These are phyloP conservation scores for Glaciozyma antarctica DNA, from an alignment of 768 basidiomycete genomes.

Conservation along the genomic window DNA sequence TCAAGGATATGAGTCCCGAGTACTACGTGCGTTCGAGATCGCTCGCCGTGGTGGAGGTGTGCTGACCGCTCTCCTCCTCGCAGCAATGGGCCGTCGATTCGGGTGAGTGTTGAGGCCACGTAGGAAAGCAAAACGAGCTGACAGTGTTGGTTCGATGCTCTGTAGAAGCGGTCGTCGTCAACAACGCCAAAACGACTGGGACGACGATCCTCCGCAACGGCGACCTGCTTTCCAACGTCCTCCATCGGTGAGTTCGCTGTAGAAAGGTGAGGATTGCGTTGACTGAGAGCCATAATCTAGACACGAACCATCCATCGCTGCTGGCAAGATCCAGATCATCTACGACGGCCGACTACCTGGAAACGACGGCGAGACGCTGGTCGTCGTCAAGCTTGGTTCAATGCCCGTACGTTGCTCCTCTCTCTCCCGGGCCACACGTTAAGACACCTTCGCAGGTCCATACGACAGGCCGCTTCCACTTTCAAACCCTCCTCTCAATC, in stretches of 20 bases:
- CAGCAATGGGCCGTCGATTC: slow-evolving; percentile 32
- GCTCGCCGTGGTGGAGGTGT: neutral
- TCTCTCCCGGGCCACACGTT: too few species aligned
- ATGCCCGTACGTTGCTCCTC: slow-evolving; percentile 58
- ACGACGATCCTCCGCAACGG: slow-evolving; percentile 72
- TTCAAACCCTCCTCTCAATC: slow-evolving; percentile 79
- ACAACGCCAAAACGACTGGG: slow-evolving; percentile 70
- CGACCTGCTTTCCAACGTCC: slow-evolving; percentile 44
- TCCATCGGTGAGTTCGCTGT: slow-evolving; percentile 19
- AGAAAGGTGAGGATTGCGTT: neutral
- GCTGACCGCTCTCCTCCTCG: neutral
- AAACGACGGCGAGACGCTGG: slow-evolving; percentile 67
- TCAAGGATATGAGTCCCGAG: slow-evolving; percentile 24
- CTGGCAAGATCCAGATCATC: slow-evolving; percentile 67
- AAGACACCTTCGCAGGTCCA: too few species aligned
- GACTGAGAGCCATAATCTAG: slow-evolving; percentile 46
- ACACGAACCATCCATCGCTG: slow-evolving; percentile 93
- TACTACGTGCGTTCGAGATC: slow-evolving; percentile 22
- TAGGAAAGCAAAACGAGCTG: neutral
- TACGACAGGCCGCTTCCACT: slow-evolving; percentile 69
- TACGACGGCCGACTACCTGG: slow-evolving; percentile 40
- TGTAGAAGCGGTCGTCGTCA: slow-evolving; percentile 89
- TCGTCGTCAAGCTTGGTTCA: slow-evolving; percentile 92
- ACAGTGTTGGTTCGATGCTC: slow-evolving; percentile 63
- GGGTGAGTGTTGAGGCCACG: slow-evolving; percentile 39